Evolutionary conservation across 768 basidiomycete genomes (phyloP).

Genomic region (Auricularia auricula-judae): DNA sequence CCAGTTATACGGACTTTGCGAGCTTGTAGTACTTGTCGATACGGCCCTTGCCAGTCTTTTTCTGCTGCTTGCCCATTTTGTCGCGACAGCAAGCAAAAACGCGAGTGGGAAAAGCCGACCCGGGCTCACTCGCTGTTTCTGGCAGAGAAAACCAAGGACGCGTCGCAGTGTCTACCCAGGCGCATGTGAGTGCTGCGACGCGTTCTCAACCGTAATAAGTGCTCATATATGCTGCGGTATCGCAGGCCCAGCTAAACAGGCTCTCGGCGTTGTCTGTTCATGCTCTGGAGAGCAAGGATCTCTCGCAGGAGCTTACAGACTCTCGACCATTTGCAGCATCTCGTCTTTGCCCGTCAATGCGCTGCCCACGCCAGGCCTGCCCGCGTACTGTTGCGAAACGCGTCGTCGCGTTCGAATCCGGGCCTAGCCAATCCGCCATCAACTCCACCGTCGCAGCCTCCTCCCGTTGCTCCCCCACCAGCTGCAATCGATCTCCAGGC

Average conservation of each 20-base stretch:
- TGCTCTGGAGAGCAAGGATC: conserved; percentile 56
- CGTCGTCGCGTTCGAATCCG: conserved; percentile 9
- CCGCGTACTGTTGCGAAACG: conserved; percentile 4
- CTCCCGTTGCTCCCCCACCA: background rate
- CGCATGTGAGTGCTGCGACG: background rate
- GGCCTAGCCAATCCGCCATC: too few species aligned
- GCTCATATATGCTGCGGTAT: background rate
- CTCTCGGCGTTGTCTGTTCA: conserved; percentile 35
- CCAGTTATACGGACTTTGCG: conserved; percentile 51
- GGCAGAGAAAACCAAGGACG: background rate
- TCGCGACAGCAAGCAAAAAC: background rate
- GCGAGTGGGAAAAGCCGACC: too few species aligned
- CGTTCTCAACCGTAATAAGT: background rate
- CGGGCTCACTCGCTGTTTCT: too few species aligned
- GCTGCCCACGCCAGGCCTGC: conserved; percentile 9
- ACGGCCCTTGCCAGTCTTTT: conserved; percentile 94
- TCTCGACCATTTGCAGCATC: conserved; percentile 10
- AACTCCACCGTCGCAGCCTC: conserved; percentile 1
- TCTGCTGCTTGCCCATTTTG: conserved; percentile 67
- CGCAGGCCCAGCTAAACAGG: background rate
- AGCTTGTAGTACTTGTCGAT: conserved; percentile 97
- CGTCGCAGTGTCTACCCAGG: background rate
- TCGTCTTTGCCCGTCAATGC: conserved; percentile 13
- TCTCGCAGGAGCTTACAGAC: conserved; percentile 30
- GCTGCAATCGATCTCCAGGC: background rate